Evolutionary conservation across 2,329 filamentous ascomycete species (phyloP).

Genomic region (Massarina eburnea): DNA sequence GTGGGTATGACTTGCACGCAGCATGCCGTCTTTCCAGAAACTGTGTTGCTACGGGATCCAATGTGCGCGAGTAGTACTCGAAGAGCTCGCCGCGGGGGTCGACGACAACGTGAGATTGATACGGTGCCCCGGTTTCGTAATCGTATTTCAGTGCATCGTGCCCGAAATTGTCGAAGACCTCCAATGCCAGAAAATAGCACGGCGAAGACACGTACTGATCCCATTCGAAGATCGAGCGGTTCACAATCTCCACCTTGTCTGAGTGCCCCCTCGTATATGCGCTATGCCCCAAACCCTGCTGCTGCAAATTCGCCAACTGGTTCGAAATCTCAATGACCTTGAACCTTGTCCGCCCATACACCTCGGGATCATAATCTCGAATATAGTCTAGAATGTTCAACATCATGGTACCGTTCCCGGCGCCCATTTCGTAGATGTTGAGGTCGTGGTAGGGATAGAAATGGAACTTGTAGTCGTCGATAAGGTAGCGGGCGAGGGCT

Average conservation of each 20-base stretch:
- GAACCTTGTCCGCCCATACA: slow-evolving; percentile 91
- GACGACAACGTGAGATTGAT: slow-evolving; percentile 88
- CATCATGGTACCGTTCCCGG: slow-evolving; percentile 96
- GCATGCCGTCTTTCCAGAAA: slow-evolving; percentile 84
- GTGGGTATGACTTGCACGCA: slow-evolving; percentile 64
- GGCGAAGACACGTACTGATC: slow-evolving; percentile 81
- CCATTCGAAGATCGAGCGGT: slow-evolving; percentile 95
- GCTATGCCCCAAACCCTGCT: slow-evolving; percentile 66
- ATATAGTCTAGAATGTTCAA: slow-evolving; percentile 97
- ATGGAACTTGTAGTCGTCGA: slow-evolving; percentile 93
- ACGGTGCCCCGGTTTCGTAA: slow-evolving; percentile 72
- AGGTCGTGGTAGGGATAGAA: slow-evolving; percentile 95
- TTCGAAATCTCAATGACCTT: slow-evolving; percentile 95
- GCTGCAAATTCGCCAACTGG: slow-evolving; percentile 76
- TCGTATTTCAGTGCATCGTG: slow-evolving; percentile 96
- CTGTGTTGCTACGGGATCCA: slow-evolving; percentile 80
- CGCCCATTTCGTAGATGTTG: slow-evolving; percentile 98
- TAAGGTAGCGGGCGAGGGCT: slow-evolving; percentile 91
- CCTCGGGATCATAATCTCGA: slow-evolving; percentile 81
- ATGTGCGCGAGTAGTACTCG: slow-evolving; percentile 81
- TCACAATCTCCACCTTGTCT: slow-evolving; percentile 90
- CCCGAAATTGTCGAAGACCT: slow-evolving; percentile 98
- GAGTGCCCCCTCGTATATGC: slow-evolving; percentile 73
- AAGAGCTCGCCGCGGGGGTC: slow-evolving; percentile 85
- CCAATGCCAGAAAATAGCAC: slow-evolving; percentile 96